Evolutionary conservation across 2,329 filamentous ascomycete species (phyloP), one percentile per base, ranked within the genome.

Genomic region (Neocatenulostroma microsporum): DNA sequence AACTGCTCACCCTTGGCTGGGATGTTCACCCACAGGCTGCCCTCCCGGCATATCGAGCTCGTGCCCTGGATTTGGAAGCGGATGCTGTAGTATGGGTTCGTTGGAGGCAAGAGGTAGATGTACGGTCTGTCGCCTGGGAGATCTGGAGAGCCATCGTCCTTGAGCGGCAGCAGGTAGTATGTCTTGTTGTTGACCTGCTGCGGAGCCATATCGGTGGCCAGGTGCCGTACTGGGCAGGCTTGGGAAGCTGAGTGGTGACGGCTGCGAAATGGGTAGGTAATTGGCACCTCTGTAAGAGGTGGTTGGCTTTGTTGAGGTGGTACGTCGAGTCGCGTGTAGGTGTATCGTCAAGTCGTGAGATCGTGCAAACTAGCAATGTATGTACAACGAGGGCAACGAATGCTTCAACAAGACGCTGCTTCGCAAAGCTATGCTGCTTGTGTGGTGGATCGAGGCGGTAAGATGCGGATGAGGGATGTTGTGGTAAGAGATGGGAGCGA

Each of bases 21-120:
- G 42, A 96, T 84, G 62, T 98, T 98, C 55, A 94, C 82, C 89
- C 91, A 98, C 45, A 98, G 72, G 57, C 84, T 95, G 41, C 93
- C 91, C 64, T 94, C 73, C 49, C 87, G 78, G 62, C 88, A 95
- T 69, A 98, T 91, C 44, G 89, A 94, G 58, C 89, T 94, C 39
- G 86, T 89, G 44, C 91, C 88, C 63, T 95, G 84, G 51, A 95
- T 89, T 50, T 86, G 78, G 62, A 98, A 94, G 42, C 89, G 81
- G 39, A 95, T 70, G 36, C 75, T 75, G 54, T 96, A 81, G 27
- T 82, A 60, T 11, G 71, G 82, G n/a, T 81, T 73, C 26, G 72
- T 74, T 13, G 83, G 80, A 13, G 91, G 80, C 1, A 87, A 82
- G 28, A 98, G 71, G 62, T 94, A 94, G 54, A 96, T 84, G 69